Evolutionary conservation across 129 eudicot genomes (phyloP).

Genomic region (Escallonia herrerae): DNA sequence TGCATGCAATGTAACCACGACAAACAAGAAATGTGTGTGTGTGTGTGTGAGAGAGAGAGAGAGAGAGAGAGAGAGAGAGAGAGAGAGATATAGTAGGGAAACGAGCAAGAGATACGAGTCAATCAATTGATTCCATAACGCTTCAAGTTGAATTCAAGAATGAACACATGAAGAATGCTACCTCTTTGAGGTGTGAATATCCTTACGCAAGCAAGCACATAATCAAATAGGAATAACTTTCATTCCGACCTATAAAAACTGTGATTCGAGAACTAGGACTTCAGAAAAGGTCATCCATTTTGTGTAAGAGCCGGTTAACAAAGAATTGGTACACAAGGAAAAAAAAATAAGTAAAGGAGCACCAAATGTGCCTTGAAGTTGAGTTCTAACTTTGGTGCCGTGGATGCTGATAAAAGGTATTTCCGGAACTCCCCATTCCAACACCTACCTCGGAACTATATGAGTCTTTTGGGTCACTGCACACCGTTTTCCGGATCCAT

Average conservation of each 20-base stretch:
- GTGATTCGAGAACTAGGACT: constrained; percentile 18
- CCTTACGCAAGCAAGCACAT: constrained; percentile 26
- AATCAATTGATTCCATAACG: no score
- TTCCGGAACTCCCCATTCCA: constrained; percentile 23
- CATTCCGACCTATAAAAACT: constrained; percentile 24
- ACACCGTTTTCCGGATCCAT: constrained; percentile 46
- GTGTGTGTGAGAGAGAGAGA: no score
- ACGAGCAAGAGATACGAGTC: no score
- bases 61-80: no score
- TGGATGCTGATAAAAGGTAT: constrained; percentile 29
- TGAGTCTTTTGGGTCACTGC: constrained; percentile 28
- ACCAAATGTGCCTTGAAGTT: constrained; percentile 16
- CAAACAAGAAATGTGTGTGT: no score
- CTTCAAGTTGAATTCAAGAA: constrained; percentile 3
- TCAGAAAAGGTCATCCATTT: constrained; percentile 8
- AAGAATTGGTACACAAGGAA: neutral
- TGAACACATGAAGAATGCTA: constrained; percentile 33
- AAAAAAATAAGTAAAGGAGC: neutral
- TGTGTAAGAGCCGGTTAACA: neutral
- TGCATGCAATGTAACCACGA: no score
- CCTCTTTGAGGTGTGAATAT: constrained; percentile 46
- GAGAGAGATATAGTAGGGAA: no score
- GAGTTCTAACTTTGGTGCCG: constrained; percentile 19
- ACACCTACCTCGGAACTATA: constrained; percentile 18
- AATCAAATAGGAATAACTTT: constrained; percentile 20